Evolutionary conservation across 345 rosid species (phyloP), one percentile per base, ranked within the genome.

Genomic region (Acer campestre): DNA sequence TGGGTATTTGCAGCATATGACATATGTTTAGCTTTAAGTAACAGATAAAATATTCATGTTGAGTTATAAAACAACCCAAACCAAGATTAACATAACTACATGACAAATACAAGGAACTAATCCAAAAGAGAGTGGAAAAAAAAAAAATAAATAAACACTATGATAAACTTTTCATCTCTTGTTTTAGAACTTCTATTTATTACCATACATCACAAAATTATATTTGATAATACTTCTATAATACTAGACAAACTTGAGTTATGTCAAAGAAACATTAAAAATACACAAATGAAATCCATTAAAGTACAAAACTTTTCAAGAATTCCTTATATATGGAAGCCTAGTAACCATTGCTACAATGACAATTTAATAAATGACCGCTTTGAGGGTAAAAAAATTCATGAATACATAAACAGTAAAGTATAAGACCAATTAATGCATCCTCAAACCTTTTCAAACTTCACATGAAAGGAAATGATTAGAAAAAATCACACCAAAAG

Each of bases 1-100:
- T 84, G 71, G 93, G 93, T 65, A 82, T 74, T 94, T 92, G 86
- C 82, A 83, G 25, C 14, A 20, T 58, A 42, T 42, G 48, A 69
- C 46, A 78, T 35, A 17, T 40, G 55, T 55, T 77, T 22, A 61
- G 81, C 66, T 70, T 42, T 42, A 42, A 42, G 58, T 46, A 71
- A 73, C 69, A 70, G 25, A 56, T 17, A 10, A 77, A 17, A 31
- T 0, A 17, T 4, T 67, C 27, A 38, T 3, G 31, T 18, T 38
- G 59, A 76, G 40, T 17, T 73, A 53, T 67, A 29, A 38, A 61
- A 38, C 48, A 29, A 42, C 6, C 22, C 38, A 51, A 66, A 59
- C 27, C 14, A 49, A 48, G 55, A 56, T 55, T 38, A 42, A 42
- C 46, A 42, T 42, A 42, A 42, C 10, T 42, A 42, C 46, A 42